A percentile compares a stretch with the other conserved stretches of the same genome.
Evolutionary conservation across 2,329 filamentous ascomycete genomes (phyloP).

Genomic region (Venturia effusa): DNA sequence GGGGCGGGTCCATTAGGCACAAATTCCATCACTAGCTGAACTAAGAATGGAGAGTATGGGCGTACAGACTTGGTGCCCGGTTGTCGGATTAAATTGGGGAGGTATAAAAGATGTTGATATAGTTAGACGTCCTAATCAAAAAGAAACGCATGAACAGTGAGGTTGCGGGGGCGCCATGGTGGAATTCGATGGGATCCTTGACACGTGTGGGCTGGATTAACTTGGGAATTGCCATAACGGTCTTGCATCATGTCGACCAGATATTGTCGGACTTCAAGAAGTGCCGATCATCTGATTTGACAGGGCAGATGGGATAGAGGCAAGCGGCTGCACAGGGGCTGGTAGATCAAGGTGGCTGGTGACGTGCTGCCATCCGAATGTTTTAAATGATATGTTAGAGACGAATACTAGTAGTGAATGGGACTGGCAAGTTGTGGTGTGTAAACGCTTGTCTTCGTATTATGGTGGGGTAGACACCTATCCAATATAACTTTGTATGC

Average conservation of each 20-base stretch:
- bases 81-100: not conserved
- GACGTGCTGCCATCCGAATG: not conserved
- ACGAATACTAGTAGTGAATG: not conserved
- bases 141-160: not conserved
- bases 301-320: not conserved
- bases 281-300: not conserved
- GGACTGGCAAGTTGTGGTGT: too few relatives aligned
- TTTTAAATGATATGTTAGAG: not conserved
- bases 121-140: not conserved
- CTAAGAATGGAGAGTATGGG: not conserved
- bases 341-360: not conserved
- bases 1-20: not conserved
- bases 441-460: too few relatives aligned
- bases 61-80: not conserved
- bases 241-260: not conserved
- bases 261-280: not conserved
- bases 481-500: too few relatives aligned
- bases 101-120: not conserved
- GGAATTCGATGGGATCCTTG: not conserved
- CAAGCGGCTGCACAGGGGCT: not conserved
- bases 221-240: not conserved
- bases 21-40: not conserved
- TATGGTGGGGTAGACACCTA: too few relatives aligned
- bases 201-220: not conserved
- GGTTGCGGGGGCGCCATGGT: not conserved